Evolutionary conservation across 352 stramenopile genomes (phyloP).

Genomic region (Phytophthora agathidicida): DNA sequence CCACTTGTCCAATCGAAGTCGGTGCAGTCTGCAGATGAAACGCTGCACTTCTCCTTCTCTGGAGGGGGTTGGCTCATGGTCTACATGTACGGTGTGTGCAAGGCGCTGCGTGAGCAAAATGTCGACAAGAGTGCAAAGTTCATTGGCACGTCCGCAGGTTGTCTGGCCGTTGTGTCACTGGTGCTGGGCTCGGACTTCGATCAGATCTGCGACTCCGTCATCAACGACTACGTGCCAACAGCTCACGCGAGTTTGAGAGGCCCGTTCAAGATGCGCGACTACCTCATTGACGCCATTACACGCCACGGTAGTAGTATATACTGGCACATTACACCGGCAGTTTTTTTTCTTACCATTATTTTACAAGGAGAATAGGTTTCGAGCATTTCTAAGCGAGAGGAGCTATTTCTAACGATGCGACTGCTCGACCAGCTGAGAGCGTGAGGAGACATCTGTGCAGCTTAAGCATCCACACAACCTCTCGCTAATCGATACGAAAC

Average conservation of each 20-base stretch:
- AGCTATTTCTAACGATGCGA: too few relatives aligned
- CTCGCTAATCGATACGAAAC: too few relatives aligned
- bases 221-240: constrained; percentile 48
- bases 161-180: constrained; percentile 49
- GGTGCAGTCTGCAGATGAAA: constrained; percentile 1
- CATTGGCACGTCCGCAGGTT: constrained; percentile 51
- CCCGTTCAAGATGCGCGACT: constrained; percentile 58
- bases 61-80: constrained; percentile 64
- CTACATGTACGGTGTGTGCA: constrained; percentile 65
- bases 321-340: too few relatives aligned
- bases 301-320: constrained; percentile 27
- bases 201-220: constrained; percentile 42
- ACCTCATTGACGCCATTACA: constrained; percentile 48
- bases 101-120: constrained; percentile 53
- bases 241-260: constrained; percentile 29
- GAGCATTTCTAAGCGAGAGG: too few relatives aligned
- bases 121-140: constrained; percentile 45
- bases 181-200: constrained; percentile 53
- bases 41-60: constrained; percentile 50
- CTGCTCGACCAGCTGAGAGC: too few relatives aligned
- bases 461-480: too few relatives aligned
- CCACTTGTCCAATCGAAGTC: background rate
- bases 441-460: too few relatives aligned
- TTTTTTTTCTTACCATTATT: too few relatives aligned
- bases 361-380: too few relatives aligned